Conservation (phyloP, 2,329 filamentous ascomycete species). For the Dendrostoma leiphaemia region DNA sequence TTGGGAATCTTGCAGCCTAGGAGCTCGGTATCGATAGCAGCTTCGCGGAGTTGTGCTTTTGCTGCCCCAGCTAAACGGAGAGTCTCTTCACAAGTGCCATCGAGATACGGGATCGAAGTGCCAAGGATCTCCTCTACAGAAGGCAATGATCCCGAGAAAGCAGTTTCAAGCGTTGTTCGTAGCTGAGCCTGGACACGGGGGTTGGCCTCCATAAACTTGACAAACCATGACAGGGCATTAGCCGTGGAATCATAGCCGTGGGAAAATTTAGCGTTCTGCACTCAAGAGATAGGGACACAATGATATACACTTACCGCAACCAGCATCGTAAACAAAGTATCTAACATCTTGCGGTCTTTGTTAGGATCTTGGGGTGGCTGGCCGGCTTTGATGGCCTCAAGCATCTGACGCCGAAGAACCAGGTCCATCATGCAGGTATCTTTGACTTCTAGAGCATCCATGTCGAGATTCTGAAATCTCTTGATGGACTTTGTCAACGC, state of each 20-base stretch:
- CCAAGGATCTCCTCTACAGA: constrained; percentile 30
- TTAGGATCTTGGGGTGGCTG: constrained; percentile 23
- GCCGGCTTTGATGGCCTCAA: constrained; percentile 32
- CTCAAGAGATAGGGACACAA: too few relatives aligned
- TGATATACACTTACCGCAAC: constrained; percentile 21
- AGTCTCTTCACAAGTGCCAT: constrained; percentile 39
- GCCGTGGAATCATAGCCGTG: constrained; percentile 45
- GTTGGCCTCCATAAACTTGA: constrained; percentile 20
- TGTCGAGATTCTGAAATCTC: too few relatives aligned
- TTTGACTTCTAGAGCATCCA: too few relatives aligned
- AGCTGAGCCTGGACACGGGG: constrained; percentile 13
- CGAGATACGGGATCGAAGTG: constrained; percentile 36
- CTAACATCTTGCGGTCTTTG: constrained; percentile 24
- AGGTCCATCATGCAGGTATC: constrained; percentile 33
- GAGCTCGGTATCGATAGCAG: constrained; percentile 35
- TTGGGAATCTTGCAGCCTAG: constrained; percentile 39
- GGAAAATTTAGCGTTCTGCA: too few relatives aligned
- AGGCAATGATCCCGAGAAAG: constrained; percentile 26
- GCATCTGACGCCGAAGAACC: constrained; percentile 31
- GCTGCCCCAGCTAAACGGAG: constrained; percentile 31
- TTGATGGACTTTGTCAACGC: too few relatives aligned
- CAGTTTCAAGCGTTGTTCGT: constrained; percentile 18
- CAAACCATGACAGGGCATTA: constrained; percentile 31
- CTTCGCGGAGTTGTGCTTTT: constrained; percentile 26
- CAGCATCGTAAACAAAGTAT: constrained; percentile 26